Conservation (phyloP, 2,329 filamentous ascomycete genomes). For the Penicillium sp. region DNA sequence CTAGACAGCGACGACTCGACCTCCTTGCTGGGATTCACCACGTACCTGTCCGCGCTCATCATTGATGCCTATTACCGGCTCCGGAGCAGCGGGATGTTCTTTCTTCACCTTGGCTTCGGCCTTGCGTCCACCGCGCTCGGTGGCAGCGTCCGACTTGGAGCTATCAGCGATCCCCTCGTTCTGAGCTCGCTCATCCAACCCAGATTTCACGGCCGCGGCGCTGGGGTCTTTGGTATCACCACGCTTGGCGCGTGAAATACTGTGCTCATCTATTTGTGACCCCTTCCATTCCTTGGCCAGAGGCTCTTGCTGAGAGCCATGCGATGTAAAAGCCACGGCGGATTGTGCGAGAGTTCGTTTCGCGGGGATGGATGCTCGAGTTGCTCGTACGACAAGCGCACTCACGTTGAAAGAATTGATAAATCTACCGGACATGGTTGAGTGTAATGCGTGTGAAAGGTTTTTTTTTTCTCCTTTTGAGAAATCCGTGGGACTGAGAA, state of each 20-base stretch:
- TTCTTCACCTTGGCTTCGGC: slow-evolving; percentile 40
- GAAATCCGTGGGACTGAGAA: too few relatives aligned
- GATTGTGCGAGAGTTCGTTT: not conserved
- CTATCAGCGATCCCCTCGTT: slow-evolving; percentile 29
- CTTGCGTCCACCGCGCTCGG: slow-evolving; percentile 35
- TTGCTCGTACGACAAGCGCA: not conserved
- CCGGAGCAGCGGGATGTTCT: slow-evolving; percentile 47
- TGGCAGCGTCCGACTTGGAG: slow-evolving; percentile 37
- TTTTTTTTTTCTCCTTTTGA: too few relatives aligned
- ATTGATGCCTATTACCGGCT: slow-evolving; percentile 49
- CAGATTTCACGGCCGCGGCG: slow-evolving; percentile 22
- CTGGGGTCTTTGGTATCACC: slow-evolving; percentile 32
- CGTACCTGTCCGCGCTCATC: slow-evolving; percentile 45
- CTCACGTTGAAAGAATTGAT: slow-evolving; percentile 9
- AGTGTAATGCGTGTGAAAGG: not conserved
- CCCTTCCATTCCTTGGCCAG: slow-evolving; percentile 32
- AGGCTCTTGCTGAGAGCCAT: slow-evolving; percentile 15
- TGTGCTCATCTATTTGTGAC: slow-evolving; percentile 28
- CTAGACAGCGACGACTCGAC: too few relatives aligned
- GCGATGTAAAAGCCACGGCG: slow-evolving; percentile 9
- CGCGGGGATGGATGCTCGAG: not conserved
- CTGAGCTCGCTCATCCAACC: slow-evolving; percentile 28
- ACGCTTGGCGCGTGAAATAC: slow-evolving; percentile 24
- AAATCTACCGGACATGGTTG: slow-evolving; percentile 10
- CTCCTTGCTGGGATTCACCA: too few relatives aligned